Base-by-base conservation (phyloP, 805 yeast species). In the Candida boidinii region DNA sequence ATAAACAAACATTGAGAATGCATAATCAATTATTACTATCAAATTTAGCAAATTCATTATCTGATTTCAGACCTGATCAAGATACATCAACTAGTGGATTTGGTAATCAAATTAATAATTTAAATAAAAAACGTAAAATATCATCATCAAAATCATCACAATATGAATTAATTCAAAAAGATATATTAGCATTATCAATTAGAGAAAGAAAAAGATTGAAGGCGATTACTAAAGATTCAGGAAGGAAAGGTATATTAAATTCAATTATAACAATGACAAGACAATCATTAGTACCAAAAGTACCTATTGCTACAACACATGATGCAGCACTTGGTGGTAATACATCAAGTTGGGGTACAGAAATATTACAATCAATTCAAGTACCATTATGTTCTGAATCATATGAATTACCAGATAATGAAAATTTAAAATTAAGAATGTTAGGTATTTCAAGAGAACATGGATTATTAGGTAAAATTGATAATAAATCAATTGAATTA, bases 261-360 rank as follows among this genome's bases (percentile, higher is more conserved):
- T 81, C 87, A 9, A 66, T 76, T 1, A 70, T 80, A 33, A 70
- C 84, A 1, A 68, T 78, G 48, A 78, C 85, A 1, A 66, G 90
- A 52, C 80, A 81, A 47, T 73, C 85, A 1, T 59, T 77, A 49
- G 65, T 80, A 31, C 96, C 97, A 1, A 83, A 82, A 46, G 77
- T 90, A 16, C 98, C 98, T 4, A 76, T 79, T 50, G 76, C 72
- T 25, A 70, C 69, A 35, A 73, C 64, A 34, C 60, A 56, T 36
- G 68, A 58, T 60, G 40, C 68, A 56, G 38, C 43, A 56, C 30
- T 21, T 11, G 14, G n/a, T 22, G 27, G 27, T 6, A 22, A 72
- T 43, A 70, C 84, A 22, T 70, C 77, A 20, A 80, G 80, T 44
- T 87, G 96, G 90, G 85, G 94, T 16, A 95, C 88, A 54, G 97